A percentile compares a stretch with the other conserved stretches of the same genome.
Conservation (phyloP, 306 rosid species). For the Crotalaria pallida region DNA sequence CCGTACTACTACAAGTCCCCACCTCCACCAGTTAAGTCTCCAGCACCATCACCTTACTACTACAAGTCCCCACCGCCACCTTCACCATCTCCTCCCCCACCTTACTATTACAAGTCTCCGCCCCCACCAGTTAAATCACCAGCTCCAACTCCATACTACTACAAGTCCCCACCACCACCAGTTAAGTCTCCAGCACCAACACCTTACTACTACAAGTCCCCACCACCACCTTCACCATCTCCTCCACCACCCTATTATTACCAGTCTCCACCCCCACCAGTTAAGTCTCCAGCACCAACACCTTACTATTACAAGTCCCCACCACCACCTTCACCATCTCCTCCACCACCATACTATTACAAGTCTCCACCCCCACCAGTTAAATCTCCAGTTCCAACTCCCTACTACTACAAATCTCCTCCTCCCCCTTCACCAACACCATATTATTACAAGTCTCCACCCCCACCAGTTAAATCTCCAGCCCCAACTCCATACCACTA, state of each 20-base stretch:
- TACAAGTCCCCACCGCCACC: not conserved
- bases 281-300: not conserved
- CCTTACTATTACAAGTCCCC: not conserved
- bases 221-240: not conserved
- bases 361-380: too few species aligned
- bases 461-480: too few species aligned
- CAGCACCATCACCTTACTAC: not conserved
- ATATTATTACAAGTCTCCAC: too few species aligned
- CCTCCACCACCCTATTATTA: not conserved
- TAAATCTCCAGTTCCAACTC: too few species aligned
- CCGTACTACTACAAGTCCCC: not conserved
- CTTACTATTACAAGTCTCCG: not conserved
- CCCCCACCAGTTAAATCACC: not conserved
- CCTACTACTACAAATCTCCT: too few species aligned
- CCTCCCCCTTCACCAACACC: too few species aligned
- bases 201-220: not conserved
- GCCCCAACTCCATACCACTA: too few species aligned
- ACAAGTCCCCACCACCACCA: not conserved
- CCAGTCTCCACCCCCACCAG: constrained; percentile 13
- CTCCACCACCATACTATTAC: too few species aligned
- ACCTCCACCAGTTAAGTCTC: not conserved
- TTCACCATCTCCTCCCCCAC: not conserved
- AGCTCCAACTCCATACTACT: not conserved
- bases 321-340: too few species aligned
- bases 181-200: not conserved